Evolutionary conservation across 164 flowering plant species (phyloP), one percentile per base, ranked within the genome.

Genomic region (Aristolochia fimbriata): DNA sequence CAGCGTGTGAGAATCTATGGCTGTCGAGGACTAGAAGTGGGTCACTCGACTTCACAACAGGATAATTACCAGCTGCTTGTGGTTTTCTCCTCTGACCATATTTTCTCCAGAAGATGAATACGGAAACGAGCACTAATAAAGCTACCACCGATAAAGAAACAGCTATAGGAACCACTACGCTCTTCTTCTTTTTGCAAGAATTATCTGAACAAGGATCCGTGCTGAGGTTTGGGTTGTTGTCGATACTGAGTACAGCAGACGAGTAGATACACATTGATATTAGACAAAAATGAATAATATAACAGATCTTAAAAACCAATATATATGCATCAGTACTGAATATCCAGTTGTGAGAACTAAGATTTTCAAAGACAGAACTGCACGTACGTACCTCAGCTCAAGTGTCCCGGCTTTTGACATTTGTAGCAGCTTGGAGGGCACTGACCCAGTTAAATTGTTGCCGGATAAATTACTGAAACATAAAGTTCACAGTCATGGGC

Each of bases 1-100:
- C 79, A 16, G 64, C 23, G 51, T 71, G 71, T 22, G 78, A 62
- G 59, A 72, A 77, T n/a, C 50, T 64, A 15, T 51, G 61, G 17
- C 67, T 65, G 49, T 68, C 59, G 6, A 30, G 46, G 8, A 12
- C 16, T 6, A 61, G 51, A 16, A 22, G 15, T 23, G 51, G 7
- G 7, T 49, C 21, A 15, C 27, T 52, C 11, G 30, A 14, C 2
- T 22, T 22, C 16, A 22, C 15, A 10, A 13, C 15, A 8, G 30
- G 17, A 11, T n/a, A n/a, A n/a, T n/a, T n/a, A n/a, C n/a, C n/a
- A n/a, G n/a, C n/a, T n/a, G 30, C 27, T 23, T 24, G 23, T 6
- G 15, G n/a, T n/a, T n/a, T n/a, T 52, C 56, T 52, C 20, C 56
- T 27, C 2, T 16, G 30, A 27, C 5, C 21, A 23, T 6, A 37